Percentiles rank a stretch among this genome's conserved stretches.
These are phyloP conservation scores for Colletotrichum higginsianum DNA, from an alignment of 2,329 filamentous ascomycete species.

Conservation along the genomic window DNA sequence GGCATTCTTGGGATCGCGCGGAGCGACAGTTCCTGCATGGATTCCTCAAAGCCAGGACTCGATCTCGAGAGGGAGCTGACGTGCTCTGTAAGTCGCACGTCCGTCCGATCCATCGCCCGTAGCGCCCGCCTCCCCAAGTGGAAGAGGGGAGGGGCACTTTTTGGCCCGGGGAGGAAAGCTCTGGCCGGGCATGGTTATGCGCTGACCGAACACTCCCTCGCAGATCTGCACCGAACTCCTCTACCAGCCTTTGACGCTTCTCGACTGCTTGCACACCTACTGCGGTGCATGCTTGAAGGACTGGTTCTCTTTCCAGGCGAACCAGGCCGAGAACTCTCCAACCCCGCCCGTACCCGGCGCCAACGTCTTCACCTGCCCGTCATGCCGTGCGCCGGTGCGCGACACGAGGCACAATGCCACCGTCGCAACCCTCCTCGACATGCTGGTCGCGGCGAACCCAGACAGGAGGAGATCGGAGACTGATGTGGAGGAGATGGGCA, in stretches of 20 bases:
- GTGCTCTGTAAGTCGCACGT: constrained; percentile 81
- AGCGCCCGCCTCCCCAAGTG: constrained; percentile 13
- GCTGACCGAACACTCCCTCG: constrained; percentile 26
- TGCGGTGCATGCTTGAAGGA: constrained; percentile 96
- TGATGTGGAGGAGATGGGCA: constrained; percentile 83
- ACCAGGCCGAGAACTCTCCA: constrained; percentile 67
- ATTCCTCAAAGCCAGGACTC: constrained; percentile 65
- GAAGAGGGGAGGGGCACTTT: constrained; percentile 30
- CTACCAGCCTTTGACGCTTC: constrained; percentile 89
- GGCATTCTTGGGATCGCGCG: constrained; percentile 36
- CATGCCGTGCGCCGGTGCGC: constrained; percentile 89
- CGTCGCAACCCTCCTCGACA: constrained; percentile 90
- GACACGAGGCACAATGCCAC: constrained; percentile 92
- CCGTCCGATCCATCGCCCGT: constrained; percentile 15
- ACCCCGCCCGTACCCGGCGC: constrained; percentile 64
- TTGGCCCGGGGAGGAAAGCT: neutral
- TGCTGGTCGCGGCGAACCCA: constrained; percentile 87
- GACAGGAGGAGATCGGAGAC: constrained; percentile 76
- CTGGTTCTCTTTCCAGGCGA: constrained; percentile 90
- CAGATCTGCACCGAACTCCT: constrained; percentile 98
- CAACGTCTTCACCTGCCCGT: constrained; percentile 86
- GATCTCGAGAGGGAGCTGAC: constrained; percentile 95
- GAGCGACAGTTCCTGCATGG: constrained; percentile 56
- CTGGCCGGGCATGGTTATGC: neutral
- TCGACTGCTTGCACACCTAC: constrained; percentile 96